These are phyloP conservation scores for Beauveria sp. DNA, from an alignment of 2,329 filamentous ascomycete species.

Conservation along the genomic window DNA sequence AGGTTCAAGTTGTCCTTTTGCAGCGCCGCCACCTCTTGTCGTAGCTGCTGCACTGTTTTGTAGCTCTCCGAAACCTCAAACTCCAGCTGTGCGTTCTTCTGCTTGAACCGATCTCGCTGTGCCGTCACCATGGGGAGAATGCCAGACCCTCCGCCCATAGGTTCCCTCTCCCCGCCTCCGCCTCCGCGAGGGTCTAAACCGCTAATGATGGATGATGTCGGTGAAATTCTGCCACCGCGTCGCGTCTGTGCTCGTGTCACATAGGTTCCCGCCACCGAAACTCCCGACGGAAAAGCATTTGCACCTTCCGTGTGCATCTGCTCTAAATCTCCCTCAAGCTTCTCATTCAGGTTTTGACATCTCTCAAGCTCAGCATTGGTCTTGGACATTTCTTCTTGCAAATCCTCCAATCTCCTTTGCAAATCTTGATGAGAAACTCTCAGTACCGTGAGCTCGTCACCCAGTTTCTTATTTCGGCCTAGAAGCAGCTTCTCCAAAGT, in stretches of 20 bases:
- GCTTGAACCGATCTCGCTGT: constrained; percentile 96
- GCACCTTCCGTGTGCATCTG: constrained; percentile 78
- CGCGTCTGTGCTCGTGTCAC: constrained; percentile 55
- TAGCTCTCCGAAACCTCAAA: constrained; percentile 81
- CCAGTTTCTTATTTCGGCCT: constrained; percentile 91
- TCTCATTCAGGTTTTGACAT: constrained; percentile 75
- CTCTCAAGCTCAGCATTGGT: constrained; percentile 83
- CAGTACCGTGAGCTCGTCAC: constrained; percentile 85
- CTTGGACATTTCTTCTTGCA: constrained; percentile 76
- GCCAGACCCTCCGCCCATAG: constrained; percentile 68
- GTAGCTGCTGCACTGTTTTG: constrained; percentile 71
- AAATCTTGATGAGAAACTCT: constrained; percentile 92
- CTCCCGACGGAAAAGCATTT: constrained; percentile 79
- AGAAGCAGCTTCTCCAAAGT: constrained; percentile 86
- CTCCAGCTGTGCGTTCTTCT: constrained; percentile 86
- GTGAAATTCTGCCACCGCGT: constrained; percentile 65
- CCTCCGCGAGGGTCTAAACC: constrained; percentile 69
- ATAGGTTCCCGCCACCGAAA: constrained; percentile 90
- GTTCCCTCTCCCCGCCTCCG: constrained; percentile 43
- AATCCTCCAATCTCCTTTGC: constrained; percentile 66
- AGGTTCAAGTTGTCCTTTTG: constrained; percentile 94
- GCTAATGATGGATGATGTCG: constrained; percentile 96
- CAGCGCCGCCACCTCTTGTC: constrained; percentile 82
- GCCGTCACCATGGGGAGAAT: constrained; percentile 98
- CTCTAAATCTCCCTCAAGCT: constrained; percentile 84